Evolutionary conservation across 805 yeast species (phyloP).

Genomic region (Komagataella pastoris): DNA sequence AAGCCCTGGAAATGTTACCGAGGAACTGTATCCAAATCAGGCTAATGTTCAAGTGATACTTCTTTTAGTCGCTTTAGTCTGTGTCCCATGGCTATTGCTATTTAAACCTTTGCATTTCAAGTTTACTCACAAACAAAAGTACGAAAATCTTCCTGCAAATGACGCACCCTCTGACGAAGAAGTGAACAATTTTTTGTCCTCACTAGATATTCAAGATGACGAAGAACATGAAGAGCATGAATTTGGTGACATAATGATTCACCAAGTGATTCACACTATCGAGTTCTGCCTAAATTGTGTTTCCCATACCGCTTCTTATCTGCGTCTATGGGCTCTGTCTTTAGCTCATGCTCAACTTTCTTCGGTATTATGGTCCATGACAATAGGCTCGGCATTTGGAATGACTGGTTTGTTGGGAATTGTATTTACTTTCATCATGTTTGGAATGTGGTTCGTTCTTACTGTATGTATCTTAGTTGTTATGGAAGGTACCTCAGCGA

Average conservation of each 20-base stretch:
- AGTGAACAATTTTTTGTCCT: conserved; percentile 17
- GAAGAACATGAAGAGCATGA: conserved; percentile 48
- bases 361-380: conserved; percentile 93
- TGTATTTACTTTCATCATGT: conserved; percentile 60
- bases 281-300: conserved; percentile 96
- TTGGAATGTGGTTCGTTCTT: conserved; percentile 89
- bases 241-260: conserved; percentile 91
- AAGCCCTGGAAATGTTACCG: conserved; percentile 82
- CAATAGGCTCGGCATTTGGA: conserved; percentile 64
- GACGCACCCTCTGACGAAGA: conserved; percentile 14
- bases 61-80: conserved; percentile 62
- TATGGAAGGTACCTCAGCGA: conserved; percentile 99
- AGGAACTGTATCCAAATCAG: conserved; percentile 72
- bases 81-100: conserved; percentile 87
- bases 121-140: conserved; percentile 37
- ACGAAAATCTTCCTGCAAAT: conserved; percentile 9
- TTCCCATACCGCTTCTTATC: conserved; percentile 95
- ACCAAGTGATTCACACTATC: conserved; percentile 94
- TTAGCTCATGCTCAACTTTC: conserved; percentile 95
- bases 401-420: conserved; percentile 56
- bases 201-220: conserved; percentile 27
- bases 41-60: conserved; percentile 58
- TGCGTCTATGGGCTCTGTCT: conserved; percentile 94
- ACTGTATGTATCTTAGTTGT: conserved; percentile 85
- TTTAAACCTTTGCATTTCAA: conserved; percentile 57